Evolutionary conservation across 257 asterid species (phyloP).

Genomic region (Jacaranda copaia): DNA sequence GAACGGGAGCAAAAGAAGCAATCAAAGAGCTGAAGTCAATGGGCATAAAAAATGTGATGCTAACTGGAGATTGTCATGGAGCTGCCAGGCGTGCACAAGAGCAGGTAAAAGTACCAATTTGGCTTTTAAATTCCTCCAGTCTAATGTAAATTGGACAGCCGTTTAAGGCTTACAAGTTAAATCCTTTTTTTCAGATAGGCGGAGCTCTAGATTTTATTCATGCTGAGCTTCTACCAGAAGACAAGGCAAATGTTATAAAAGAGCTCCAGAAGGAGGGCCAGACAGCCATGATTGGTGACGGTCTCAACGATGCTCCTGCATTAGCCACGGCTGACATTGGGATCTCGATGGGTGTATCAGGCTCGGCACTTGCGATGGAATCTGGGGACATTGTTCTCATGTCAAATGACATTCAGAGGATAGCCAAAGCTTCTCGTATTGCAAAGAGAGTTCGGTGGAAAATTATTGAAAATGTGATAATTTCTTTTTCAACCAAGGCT

Average conservation of each 20-base stretch:
- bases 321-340: conserved; percentile 83
- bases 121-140: neutral
- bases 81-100: conserved; percentile 80
- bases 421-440: conserved; percentile 60
- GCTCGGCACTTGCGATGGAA: conserved; percentile 85
- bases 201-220: conserved; percentile 63
- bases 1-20: conserved; percentile 90
- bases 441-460: conserved; percentile 64
- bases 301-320: conserved; percentile 89
- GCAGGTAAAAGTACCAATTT: conserved; percentile 53
- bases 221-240: conserved; percentile 83
- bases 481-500: conserved; percentile 60
- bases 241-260: conserved; percentile 59
- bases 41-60: conserved; percentile 82
- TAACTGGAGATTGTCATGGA: conserved; percentile 79
- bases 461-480: conserved; percentile 65
- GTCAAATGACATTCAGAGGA: conserved; percentile 78
- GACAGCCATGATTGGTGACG: conserved; percentile 91
- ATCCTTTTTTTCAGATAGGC: conserved; percentile 50
- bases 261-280: conserved; percentile 66
- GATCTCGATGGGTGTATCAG: conserved; percentile 90
- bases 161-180: neutral
- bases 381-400: conserved; percentile 74
- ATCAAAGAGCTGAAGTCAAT: conserved; percentile 60
- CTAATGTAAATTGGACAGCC: neutral